Conservation (phyloP, 2,329 filamentous ascomycete genomes). For the Fusarium praegraminearum region DNA sequence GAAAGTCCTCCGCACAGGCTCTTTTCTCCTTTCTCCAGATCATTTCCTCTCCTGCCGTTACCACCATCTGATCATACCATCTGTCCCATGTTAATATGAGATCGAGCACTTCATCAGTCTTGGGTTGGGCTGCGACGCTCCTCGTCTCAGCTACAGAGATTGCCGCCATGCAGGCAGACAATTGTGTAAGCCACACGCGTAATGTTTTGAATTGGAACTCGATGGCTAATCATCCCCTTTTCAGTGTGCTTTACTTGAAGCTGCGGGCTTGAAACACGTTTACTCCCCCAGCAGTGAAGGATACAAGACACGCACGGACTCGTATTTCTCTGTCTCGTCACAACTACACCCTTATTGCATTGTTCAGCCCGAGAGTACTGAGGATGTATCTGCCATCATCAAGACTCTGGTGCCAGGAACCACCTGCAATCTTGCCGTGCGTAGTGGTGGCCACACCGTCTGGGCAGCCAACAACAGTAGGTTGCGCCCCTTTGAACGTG, state of each 20-base stretch:
- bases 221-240: slow-evolving; percentile 1
- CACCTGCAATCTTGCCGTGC: slow-evolving; percentile 18
- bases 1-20: slow-evolving; percentile 14
- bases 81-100: slow-evolving; percentile 18
- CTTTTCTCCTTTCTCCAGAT: slow-evolving; percentile 11
- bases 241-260: slow-evolving; percentile 26
- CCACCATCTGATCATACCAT: neutral
- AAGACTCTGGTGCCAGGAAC: neutral
- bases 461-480: slow-evolving; percentile 26
- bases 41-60: neutral
- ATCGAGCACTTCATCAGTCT: slow-evolving; percentile 1
- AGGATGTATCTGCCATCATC: slow-evolving; percentile 41
- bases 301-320: slow-evolving; percentile 36
- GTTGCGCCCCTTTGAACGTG: neutral
- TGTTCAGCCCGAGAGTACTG: slow-evolving; percentile 38
- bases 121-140: slow-evolving; percentile 15
- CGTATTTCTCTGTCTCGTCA: slow-evolving; percentile 45
- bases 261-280: slow-evolving; percentile 27
- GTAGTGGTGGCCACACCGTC: slow-evolving; percentile 20
- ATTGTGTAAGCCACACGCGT: slow-evolving; percentile 7
- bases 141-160: neutral
- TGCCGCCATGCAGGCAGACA: neutral
- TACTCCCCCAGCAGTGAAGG: slow-evolving; percentile 14
- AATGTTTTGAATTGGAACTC: neutral
- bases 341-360: slow-evolving; percentile 44